Evolutionary conservation across 805 yeast genomes (phyloP), one percentile per base, ranked within the genome.

Genomic region (Wickerhamomyces rabaulensis): DNA sequence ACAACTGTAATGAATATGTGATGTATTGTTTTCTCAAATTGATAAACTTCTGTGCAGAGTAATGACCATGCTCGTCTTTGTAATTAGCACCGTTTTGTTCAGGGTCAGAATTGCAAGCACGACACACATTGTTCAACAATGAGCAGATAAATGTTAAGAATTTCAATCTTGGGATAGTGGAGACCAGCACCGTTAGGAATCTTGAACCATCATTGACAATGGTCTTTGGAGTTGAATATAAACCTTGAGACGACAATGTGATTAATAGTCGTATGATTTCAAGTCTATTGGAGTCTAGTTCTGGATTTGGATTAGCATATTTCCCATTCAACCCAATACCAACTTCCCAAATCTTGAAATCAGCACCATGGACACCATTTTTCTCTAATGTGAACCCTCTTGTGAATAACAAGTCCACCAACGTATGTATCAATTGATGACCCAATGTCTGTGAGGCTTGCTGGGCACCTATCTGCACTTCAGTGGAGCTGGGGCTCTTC

Each of bases 291-390:
- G 79, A 61, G 53, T 86, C 91, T 37, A 79, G 57, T 20, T 68
- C 66, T 1, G 75, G 65, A 16, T 59, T 65, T 40, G 69, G 78
- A 31, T 45, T 56, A 33, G 54, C 50, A 53, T 55, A 68, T 45
- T 47, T 41, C 46, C 65, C 67, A 46, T 51, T 55, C 13, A 52
- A 43, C 2, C 88, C 91, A 27, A 90, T 73, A 6, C 96, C 97
- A 4, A 85, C 79, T 55, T 87, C 95, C 96, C 97, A 90, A 1
- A 84, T 69, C 8, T 68, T 52, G 43, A 64, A 66, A 21, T 73
- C 73, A 4, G 61, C 52, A 7, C 66, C 64, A 25, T 64, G 63
- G 20, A 60, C 47, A 3, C 47, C 42, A 25, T 44, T 40, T 13
- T 38, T 39, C 9, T 51, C 53, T n/a, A 79, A 62, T 0, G 91